Conservation (phyloP, 345 rosid genomes). For the Dipteronia sinensis region DNA sequence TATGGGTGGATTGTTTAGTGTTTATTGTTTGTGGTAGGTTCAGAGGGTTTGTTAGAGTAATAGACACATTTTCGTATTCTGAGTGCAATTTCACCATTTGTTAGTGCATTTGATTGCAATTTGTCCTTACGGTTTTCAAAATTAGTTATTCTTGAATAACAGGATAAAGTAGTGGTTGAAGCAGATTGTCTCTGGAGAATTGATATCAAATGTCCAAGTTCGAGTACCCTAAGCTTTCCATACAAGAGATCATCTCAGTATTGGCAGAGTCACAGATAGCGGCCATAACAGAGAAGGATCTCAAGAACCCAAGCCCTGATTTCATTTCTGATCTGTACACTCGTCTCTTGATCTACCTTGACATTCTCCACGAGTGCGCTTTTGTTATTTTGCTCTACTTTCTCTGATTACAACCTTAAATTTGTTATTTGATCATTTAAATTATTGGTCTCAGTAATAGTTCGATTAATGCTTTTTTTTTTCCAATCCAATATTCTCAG, state of each 20-base stretch:
- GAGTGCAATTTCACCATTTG: no score
- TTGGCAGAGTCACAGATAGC: slow-evolving; percentile 67
- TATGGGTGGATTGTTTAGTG: no score
- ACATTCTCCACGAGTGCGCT: slow-evolving; percentile 60
- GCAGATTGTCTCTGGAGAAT: background rate
- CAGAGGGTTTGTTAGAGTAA: no score
- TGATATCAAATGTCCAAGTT: slow-evolving; percentile 57
- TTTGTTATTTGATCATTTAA: background rate
- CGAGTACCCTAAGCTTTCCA: slow-evolving; percentile 66
- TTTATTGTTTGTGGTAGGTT: no score
- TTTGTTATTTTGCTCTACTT: background rate
- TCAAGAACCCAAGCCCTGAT: slow-evolving; percentile 52
- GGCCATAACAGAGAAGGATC: slow-evolving; percentile 45
- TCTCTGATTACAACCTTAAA: background rate
- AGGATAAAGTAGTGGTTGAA: background rate
- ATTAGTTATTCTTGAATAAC: background rate
- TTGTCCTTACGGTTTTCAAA: background rate
- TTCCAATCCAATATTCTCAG: slow-evolving; percentile 34
- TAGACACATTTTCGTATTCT: no score
- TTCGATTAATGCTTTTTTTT: background rate
- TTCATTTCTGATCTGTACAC: slow-evolving; percentile 61
- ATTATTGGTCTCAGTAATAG: background rate
- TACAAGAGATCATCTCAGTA: slow-evolving; percentile 55
- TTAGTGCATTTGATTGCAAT: no score
- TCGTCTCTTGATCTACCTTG: slow-evolving; percentile 69